A percentile compares a stretch with the other conserved stretches of the same genome.
Conservation (phyloP, 2,329 filamentous ascomycete species). For the Fusarium circinatum region DNA sequence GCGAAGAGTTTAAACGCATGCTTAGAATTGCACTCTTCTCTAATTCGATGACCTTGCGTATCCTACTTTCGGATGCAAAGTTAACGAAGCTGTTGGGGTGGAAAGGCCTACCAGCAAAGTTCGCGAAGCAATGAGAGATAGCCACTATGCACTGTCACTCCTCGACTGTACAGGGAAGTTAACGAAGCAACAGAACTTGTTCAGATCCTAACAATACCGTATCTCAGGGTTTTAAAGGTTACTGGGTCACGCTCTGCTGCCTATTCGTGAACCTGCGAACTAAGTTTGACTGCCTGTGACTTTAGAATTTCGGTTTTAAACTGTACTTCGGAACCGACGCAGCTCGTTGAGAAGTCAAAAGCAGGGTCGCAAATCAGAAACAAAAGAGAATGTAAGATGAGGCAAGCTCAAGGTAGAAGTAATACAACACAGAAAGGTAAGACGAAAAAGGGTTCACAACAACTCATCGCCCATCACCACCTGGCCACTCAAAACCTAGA, state of each 20-base stretch:
- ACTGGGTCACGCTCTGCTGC: rapidly evolving
- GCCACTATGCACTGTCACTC: rapidly evolving
- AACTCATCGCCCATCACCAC: too few species aligned
- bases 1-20: rapidly evolving
- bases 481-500: not conserved
- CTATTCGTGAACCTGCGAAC: rapidly evolving
- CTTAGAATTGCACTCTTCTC: rapidly evolving
- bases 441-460: rapidly evolving
- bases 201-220: rapidly evolving
- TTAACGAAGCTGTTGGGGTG: rapidly evolving
- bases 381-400: rapidly evolving
- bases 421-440: not conserved
- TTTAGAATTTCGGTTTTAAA: rapidly evolving
- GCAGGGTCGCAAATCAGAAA: not conserved
- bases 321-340: rapidly evolving
- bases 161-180: rapidly evolving
- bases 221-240: rapidly evolving
- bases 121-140: not conserved
- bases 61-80: rapidly evolving
- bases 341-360: not conserved
- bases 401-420: rapidly evolving
- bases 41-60: rapidly evolving
- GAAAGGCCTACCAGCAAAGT: rapidly evolving
- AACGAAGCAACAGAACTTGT: rapidly evolving
- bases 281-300: rapidly evolving